Evolutionary conservation across 768 basidiomycete genomes (phyloP).

Genomic region (Lentinula sp.): DNA sequence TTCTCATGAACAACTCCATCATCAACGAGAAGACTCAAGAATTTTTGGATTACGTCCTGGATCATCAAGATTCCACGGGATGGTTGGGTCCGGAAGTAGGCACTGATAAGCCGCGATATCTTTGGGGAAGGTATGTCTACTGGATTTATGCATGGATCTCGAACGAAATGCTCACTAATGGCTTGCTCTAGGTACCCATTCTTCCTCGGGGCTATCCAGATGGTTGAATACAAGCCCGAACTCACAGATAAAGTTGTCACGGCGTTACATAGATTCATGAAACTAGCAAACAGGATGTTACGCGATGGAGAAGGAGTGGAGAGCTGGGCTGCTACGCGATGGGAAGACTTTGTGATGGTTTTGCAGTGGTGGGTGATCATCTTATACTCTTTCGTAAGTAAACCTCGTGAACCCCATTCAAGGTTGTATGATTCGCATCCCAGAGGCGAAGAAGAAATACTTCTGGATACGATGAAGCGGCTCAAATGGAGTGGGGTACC

Average conservation of each 20-base stretch:
- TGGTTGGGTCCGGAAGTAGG: slow-evolving; percentile 53
- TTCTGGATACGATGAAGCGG: slow-evolving; percentile 48
- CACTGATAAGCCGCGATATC: slow-evolving; percentile 44
- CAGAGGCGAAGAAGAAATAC: slow-evolving; percentile 37
- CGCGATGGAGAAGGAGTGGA: slow-evolving; percentile 43
- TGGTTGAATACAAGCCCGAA: slow-evolving; percentile 41
- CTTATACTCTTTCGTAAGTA: background rate
- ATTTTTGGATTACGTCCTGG: slow-evolving; percentile 45
- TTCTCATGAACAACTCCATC: slow-evolving; percentile 37
- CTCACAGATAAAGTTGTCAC: slow-evolving; percentile 38
- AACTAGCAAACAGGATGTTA: slow-evolving; percentile 48
- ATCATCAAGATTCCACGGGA: slow-evolving; percentile 45
- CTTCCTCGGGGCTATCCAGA: slow-evolving; percentile 51
- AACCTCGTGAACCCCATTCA: background rate
- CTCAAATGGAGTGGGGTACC: slow-evolving; percentile 47
- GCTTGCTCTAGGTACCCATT: slow-evolving; percentile 39
- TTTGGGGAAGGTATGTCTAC: slow-evolving; percentile 41
- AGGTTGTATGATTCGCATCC: slow-evolving; percentile 52
- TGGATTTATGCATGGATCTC: background rate
- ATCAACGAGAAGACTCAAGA: slow-evolving; percentile 41
- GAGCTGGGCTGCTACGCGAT: slow-evolving; percentile 46
- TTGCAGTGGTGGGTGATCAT: slow-evolving; percentile 39
- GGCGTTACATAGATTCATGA: slow-evolving; percentile 47
- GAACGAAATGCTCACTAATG: background rate
- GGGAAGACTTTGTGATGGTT: slow-evolving; percentile 53